phyloP scores from a whole-genome alignment of 2,329 filamentous ascomycete genomes.

The Aspergillus japonicus region DNA sequence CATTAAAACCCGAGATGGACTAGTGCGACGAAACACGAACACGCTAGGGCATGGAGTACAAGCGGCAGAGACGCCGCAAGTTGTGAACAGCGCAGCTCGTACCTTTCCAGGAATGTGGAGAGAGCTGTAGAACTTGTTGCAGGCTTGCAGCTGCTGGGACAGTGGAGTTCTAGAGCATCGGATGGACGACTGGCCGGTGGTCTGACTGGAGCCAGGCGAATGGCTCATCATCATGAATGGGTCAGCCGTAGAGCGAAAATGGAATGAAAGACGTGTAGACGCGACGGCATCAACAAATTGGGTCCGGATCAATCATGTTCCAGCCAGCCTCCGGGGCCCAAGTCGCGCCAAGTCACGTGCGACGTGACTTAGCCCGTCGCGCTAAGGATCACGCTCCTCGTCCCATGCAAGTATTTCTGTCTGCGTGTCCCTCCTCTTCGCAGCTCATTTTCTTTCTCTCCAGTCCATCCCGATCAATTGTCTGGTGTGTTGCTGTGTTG shows the following conservation, averaged over 20 bases:
- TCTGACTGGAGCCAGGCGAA: slow-evolving; percentile 13
- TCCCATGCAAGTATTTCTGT: slow-evolving; percentile 36
- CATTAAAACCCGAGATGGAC: neutral
- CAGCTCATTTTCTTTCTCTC: slow-evolving; percentile 28
- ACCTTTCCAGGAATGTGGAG: slow-evolving; percentile 2
- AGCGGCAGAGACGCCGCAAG: neutral
- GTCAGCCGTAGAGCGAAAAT: neutral
- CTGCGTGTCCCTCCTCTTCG: slow-evolving; percentile 22
- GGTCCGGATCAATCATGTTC: slow-evolving; percentile 9
- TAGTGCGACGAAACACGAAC: neutral
- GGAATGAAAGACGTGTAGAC: slow-evolving; percentile 5
- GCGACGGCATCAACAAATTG: slow-evolving; percentile 6
- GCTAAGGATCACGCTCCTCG: slow-evolving; percentile 36
- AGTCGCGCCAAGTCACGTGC: slow-evolving; percentile 39
- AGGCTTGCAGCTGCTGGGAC: slow-evolving; percentile 2
- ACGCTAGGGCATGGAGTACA: neutral
- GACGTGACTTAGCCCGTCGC: slow-evolving; percentile 40
- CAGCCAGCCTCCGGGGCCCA: slow-evolving; percentile 19
- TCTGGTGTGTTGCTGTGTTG: slow-evolving; percentile 21
- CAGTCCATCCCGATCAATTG: slow-evolving; percentile 19
- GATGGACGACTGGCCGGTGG: slow-evolving; percentile 16
- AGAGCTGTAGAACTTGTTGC: neutral
- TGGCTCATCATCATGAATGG: too few relatives aligned
- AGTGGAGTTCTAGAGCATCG: slow-evolving; percentile 15
- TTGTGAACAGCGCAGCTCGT: neutral